Evolutionary conservation across 2,329 filamentous ascomycete species (phyloP), one percentile per base, ranked within the genome.

Genomic region (Dactylellina parvicollis): DNA sequence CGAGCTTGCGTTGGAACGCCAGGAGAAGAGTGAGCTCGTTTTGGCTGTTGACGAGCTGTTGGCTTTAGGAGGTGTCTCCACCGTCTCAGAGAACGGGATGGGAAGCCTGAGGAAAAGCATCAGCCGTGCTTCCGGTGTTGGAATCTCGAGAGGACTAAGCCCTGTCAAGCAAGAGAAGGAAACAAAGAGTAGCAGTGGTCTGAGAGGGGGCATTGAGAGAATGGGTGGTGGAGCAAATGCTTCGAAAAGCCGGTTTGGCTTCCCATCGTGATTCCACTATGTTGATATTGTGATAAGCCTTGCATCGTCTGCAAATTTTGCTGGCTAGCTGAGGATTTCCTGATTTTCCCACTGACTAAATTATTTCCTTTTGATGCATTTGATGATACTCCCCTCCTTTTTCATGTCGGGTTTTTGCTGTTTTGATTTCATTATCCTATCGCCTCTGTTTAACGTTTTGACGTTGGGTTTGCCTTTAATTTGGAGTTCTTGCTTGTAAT

Each of bases 41-140:
- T 86, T 88, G 64, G 86, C 92, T 3, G 91, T 92, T 0, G 91
- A 95, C 80, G 91, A 95, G 82, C 90, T 95, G 88, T 89, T 95
- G 81, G 83, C 84, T 56, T 88, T 94, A 81, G 84, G 85, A 73
- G 80, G 81, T 22, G 75, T 70, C 84, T 88, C 59, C 52, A 36
- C 62, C 47, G 64, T 61, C 54, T 65, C 38, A 28, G 80, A 85
- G 82, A 77, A 81, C 84, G 54, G 81, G 76, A 40, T 79, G 82
- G 50, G 80, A 80, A 71, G 75, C 79, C 42, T 77, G 79, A 78
- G 65, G 79, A 49, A 75, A 78, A 67, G 75, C 79, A 46, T 78
- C 77, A 76, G 76, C 79, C 55, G 59, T 72, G 56, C 73, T 52
- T 46, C 76, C 76, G 67, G 65, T 62, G 72, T 79, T 78, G 76